Evolutionary conservation across 2,329 filamentous ascomycete species (phyloP).

Genomic region (Scolecobasidium constrictum): DNA sequence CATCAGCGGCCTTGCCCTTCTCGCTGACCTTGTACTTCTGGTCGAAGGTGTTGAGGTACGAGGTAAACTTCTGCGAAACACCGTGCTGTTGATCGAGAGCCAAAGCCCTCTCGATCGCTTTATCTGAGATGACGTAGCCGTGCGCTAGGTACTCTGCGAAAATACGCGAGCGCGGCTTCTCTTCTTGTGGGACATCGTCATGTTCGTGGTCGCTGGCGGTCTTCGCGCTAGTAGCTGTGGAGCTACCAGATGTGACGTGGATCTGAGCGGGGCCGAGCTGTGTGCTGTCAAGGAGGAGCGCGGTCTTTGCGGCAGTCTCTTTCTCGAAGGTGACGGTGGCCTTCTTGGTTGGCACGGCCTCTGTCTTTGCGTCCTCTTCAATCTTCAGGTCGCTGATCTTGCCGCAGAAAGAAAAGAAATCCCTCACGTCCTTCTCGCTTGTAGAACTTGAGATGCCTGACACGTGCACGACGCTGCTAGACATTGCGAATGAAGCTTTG

Average conservation of each 20-base stretch:
- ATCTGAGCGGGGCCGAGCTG: slow-evolving; percentile 69
- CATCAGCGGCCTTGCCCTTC: slow-evolving; percentile 72
- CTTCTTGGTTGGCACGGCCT: slow-evolving; percentile 55
- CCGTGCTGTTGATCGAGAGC: slow-evolving; percentile 84
- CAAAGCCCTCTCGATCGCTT: slow-evolving; percentile 72
- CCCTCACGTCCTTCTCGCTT: slow-evolving; percentile 79
- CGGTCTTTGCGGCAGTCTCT: slow-evolving; percentile 91
- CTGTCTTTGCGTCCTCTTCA: slow-evolving; percentile 35
- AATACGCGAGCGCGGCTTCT: slow-evolving; percentile 91
- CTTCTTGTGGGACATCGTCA: slow-evolving; percentile 75
- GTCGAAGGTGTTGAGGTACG: slow-evolving; percentile 67
- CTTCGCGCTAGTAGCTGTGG: slow-evolving; percentile 27
- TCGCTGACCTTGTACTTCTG: slow-evolving; percentile 78
- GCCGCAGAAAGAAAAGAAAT: slow-evolving; percentile 96
- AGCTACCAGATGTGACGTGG: slow-evolving; percentile 64
- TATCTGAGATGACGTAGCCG: slow-evolving; percentile 60
- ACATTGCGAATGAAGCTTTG: slow-evolving; percentile 2
- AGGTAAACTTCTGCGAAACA: slow-evolving; percentile 69
- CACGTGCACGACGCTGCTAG: slow-evolving; percentile 46
- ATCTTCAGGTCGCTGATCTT: slow-evolving; percentile 82
- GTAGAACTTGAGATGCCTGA: slow-evolving; percentile 78
- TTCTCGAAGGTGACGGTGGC: slow-evolving; percentile 97
- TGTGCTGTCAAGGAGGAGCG: slow-evolving; percentile 92
- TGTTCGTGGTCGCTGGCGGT: slow-evolving; percentile 39
- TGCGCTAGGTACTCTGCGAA: slow-evolving; percentile 94